Percentiles rank a stretch among this genome's conserved stretches.
phyloP scores from a whole-genome alignment of 495 filamentous ascomycete species.

The Aspergillus egyptiacus region DNA sequence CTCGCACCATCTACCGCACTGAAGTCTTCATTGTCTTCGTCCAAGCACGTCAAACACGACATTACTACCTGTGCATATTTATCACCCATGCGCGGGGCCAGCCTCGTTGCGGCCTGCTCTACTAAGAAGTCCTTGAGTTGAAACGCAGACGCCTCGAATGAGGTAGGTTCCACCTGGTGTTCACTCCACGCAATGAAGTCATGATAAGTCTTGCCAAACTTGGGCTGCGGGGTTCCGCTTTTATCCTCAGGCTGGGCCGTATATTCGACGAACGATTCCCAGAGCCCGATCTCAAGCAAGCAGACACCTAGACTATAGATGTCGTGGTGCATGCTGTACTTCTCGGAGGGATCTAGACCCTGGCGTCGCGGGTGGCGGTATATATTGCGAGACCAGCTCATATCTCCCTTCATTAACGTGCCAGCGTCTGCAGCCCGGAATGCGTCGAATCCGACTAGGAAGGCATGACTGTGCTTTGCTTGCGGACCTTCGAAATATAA shows the following conservation, averaged over 20 bases:
- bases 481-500: constrained; percentile 21
- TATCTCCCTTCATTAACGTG: constrained; percentile 23
- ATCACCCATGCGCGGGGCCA: background rate
- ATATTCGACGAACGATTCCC: constrained; percentile 29
- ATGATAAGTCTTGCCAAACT: background rate
- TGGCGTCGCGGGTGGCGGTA: constrained; percentile 40
- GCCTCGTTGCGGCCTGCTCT: background rate
- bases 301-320: constrained; percentile 46
- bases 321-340: constrained; percentile 42
- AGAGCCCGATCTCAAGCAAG: constrained; percentile 40
- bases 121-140: background rate
- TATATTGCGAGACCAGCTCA: constrained; percentile 30
- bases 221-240: background rate
- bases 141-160: background rate
- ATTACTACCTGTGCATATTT: background rate
- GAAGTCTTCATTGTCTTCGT: background rate
- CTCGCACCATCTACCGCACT: background rate
- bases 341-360: constrained; percentile 26
- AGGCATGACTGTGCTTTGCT: constrained; percentile 16
- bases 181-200: background rate
- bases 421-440: constrained; percentile 19
- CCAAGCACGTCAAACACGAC: background rate
- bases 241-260: background rate
- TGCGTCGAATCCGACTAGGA: constrained; percentile 39
- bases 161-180: background rate